These are phyloP conservation scores for Manihot esculenta DNA, from an alignment of 441 rosid species.

Conservation along the genomic window DNA sequence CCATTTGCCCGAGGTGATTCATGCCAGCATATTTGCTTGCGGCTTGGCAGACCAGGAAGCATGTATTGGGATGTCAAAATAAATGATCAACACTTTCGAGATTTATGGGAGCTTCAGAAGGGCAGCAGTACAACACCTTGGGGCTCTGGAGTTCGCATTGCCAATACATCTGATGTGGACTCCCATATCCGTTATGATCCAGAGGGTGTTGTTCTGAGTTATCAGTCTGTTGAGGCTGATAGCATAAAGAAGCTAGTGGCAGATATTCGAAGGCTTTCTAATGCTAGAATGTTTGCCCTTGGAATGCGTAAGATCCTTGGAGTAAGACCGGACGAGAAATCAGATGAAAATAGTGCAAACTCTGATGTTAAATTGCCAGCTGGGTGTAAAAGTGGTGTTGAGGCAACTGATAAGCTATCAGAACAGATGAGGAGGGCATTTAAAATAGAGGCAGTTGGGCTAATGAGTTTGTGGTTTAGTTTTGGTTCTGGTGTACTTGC, in stretches of 20 bases:
- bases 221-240: constrained; percentile 90
- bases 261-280: constrained; percentile 88
- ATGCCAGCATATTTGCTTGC: constrained; percentile 93
- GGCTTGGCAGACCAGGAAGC: constrained; percentile 98
- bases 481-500: constrained; percentile 89
- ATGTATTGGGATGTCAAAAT: constrained; percentile 99
- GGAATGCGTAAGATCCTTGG: constrained; percentile 97
- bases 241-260: constrained; percentile 93
- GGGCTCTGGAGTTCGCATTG: constrained; percentile 96
- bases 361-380: constrained; percentile 50
- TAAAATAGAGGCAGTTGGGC: constrained; percentile 92
- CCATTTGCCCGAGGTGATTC: constrained; percentile 80
- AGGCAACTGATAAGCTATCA: constrained; percentile 69
- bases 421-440: constrained; percentile 90
- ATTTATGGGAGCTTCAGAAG: constrained; percentile 98
- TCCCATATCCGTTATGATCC: constrained; percentile 92
- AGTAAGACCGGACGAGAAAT: constrained; percentile 74
- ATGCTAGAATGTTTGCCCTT: constrained; percentile 95
- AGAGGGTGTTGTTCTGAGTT: constrained; percentile 93
- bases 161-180: constrained; percentile 92
- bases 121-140: constrained; percentile 76
- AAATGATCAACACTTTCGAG: constrained; percentile 94
- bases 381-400: constrained; percentile 65
- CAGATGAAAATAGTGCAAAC: constrained; percentile 56
- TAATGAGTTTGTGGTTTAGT: constrained; percentile 98